Conservation (phyloP, 257 asterid genomes). For the Buddleja alternifolia region DNA sequence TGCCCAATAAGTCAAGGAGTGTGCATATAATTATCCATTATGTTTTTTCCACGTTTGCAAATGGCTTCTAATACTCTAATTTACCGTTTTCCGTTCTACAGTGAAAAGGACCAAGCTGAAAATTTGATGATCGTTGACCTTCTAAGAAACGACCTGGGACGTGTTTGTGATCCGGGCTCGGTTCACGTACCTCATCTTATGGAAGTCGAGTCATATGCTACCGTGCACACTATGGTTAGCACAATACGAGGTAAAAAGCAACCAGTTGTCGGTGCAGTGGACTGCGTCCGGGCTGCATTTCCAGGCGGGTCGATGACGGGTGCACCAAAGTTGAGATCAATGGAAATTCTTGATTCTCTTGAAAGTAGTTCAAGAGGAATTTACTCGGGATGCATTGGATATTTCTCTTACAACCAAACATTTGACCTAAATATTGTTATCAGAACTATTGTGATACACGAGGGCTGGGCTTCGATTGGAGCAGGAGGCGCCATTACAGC, state of each 20-base stretch:
- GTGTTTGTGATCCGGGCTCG: slow-evolving; percentile 97
- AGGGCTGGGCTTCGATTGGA: slow-evolving; percentile 83
- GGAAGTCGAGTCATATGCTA: slow-evolving; percentile 93
- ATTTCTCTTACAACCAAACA: slow-evolving; percentile 82
- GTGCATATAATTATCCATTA: too few relatives aligned
- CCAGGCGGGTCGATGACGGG: slow-evolving; percentile 99
- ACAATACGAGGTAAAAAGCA: slow-evolving; percentile 77
- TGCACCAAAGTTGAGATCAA: slow-evolving; percentile 94
- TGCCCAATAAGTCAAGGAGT: too few relatives aligned
- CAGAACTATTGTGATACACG: slow-evolving; percentile 69
- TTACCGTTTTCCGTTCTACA: slow-evolving; percentile 29
- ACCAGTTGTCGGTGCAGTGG: slow-evolving; percentile 60
- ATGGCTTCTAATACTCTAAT: too few relatives aligned
- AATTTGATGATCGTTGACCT: slow-evolving; percentile 98
- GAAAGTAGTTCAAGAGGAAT: slow-evolving; percentile 87
- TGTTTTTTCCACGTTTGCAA: too few relatives aligned
- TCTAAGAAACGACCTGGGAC: slow-evolving; percentile 91
- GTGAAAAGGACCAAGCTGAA: slow-evolving; percentile 99
- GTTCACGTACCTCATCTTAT: slow-evolving; percentile 91
- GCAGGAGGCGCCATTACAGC: slow-evolving; percentile 98
- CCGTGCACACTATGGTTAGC: slow-evolving; percentile 98
- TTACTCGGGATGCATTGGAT: slow-evolving; percentile 96
- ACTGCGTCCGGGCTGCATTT: slow-evolving; percentile 86
- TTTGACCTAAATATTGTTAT: slow-evolving; percentile 94
- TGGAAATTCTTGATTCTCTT: slow-evolving; percentile 87